phyloP scores from a whole-genome alignment of 768 basidiomycete genomes.

The Sistotremastrum niveocremeum region DNA sequence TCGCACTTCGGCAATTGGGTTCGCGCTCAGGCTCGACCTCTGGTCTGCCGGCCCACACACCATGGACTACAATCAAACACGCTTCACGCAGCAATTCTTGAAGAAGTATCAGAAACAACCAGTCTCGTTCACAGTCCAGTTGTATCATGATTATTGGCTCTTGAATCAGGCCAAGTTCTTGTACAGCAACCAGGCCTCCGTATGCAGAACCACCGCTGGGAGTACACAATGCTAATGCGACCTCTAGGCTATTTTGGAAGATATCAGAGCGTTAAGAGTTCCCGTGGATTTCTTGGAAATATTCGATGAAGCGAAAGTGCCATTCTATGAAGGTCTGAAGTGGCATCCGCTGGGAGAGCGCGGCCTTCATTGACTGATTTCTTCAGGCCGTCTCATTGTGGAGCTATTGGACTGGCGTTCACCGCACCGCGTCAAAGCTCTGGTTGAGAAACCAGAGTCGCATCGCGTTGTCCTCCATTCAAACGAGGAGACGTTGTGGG shows the following conservation, averaged over 20 bases:
- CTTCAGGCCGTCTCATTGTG: constrained; percentile 69
- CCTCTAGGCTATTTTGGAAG: constrained; percentile 61
- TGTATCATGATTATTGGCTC: constrained; percentile 71
- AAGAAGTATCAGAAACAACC: constrained; percentile 39
- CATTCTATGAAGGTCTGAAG: constrained; percentile 68
- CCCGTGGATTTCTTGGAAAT: constrained; percentile 76
- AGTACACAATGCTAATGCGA: constrained; percentile 1
- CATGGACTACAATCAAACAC: constrained; percentile 59
- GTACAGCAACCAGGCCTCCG: constrained; percentile 66
- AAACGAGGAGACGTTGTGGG: constrained; percentile 64
- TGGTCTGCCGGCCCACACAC: not conserved
- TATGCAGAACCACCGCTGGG: constrained; percentile 12
- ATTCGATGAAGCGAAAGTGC: constrained; percentile 57
- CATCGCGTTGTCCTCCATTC: constrained; percentile 69
- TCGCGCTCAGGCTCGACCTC: not conserved
- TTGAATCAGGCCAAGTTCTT: constrained; percentile 66
- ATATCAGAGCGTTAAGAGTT: constrained; percentile 71
- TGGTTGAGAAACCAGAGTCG: constrained; percentile 41
- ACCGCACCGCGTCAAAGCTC: constrained; percentile 39
- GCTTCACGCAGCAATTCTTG: constrained; percentile 48
- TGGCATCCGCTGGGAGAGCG: constrained; percentile 4
- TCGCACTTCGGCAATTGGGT: constrained; percentile 2
- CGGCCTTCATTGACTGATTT: not conserved
- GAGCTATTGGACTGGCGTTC: constrained; percentile 70
- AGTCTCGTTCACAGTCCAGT: constrained; percentile 68